Evolutionary conservation across 495 filamentous ascomycete species (phyloP).

Genomic region (Penicillium argentinense): DNA sequence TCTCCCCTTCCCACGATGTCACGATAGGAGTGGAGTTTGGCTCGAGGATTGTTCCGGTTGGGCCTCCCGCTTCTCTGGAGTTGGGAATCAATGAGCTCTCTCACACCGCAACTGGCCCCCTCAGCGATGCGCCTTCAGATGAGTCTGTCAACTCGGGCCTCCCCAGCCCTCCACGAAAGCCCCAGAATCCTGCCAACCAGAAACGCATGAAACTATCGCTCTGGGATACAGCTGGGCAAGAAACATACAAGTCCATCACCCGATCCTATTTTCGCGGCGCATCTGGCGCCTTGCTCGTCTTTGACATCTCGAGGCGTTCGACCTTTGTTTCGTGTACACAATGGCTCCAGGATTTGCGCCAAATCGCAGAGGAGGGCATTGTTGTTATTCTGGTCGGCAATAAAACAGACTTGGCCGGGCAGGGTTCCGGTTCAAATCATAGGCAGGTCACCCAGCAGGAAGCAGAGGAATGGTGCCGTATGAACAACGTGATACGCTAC

Average conservation of each 20-base stretch:
- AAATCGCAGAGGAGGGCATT: slow-evolving; percentile 91
- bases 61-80: slow-evolving; percentile 61
- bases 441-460: slow-evolving; percentile 76
- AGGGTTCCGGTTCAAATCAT: slow-evolving; percentile 54
- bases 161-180: slow-evolving; percentile 38
- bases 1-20: slow-evolving; percentile 89
- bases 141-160: slow-evolving; percentile 30
- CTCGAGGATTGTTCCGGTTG: slow-evolving; percentile 88
- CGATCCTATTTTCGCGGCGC: slow-evolving; percentile 94
- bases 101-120: slow-evolving; percentile 7
- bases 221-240: slow-evolving; percentile 97
- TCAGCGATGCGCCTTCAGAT: slow-evolving; percentile 9
- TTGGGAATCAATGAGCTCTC: slow-evolving; percentile 33
- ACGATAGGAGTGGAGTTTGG: slow-evolving; percentile 99
- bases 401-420: slow-evolving; percentile 75
- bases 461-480: slow-evolving; percentile 81
- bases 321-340: slow-evolving; percentile 82
- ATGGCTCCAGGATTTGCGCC: slow-evolving; percentile 90
- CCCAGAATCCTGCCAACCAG: slow-evolving; percentile 42
- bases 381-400: slow-evolving; percentile 94
- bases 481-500: slow-evolving; percentile 81
- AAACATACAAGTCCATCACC: slow-evolving; percentile 95
- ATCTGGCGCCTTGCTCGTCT: slow-evolving; percentile 87
- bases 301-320: slow-evolving; percentile 83
- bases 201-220: slow-evolving; percentile 81